Evolutionary conservation across 163 green algal genomes (phyloP), one percentile per base, ranked within the genome.

Genomic region (Scenedesmus sp.): DNA sequence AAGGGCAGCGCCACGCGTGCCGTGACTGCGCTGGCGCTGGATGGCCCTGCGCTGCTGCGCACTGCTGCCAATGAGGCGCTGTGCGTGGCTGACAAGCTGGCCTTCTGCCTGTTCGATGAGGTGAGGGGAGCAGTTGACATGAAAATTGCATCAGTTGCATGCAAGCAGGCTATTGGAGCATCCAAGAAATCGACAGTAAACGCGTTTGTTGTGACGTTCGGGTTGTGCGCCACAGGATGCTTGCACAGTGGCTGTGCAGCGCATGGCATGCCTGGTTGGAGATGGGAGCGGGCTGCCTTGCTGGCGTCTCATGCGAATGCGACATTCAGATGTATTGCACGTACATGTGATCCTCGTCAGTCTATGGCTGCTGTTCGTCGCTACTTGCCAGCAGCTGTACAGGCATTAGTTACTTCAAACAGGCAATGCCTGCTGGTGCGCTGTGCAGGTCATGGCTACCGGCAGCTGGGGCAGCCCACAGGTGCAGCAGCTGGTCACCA

Each of bases 21-120:
- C n/a, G 66, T 26, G 66, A 1, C 66, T 34, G 66, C 16, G 6
- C 2, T 76, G 16, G 3, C n/a, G 66, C 66, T 76, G 66, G 66
- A 76, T 26, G 18, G 66, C 2, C 66, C 16, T 26, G 16, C 66
- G 16, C 66, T 76, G 66, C 16, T 76, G 16, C 66, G 66, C 18
- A 4, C n/a, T 7, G 66, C 66, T 76, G 66, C 66, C 15, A 76
- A 26, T 26, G 66, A 76, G 66, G 66, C 18, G 4, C 1, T 76
- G 66, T 76, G 66, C 66, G 16, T 76, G 66, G 66, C 66, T 76
- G 66, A 76, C 66, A 76, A 76, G 66, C 66, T 76, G 66, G 66
- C 66, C 66, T 76, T 76, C 66, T 76, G 66, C 66, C 66, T 76
- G 66, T 76, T 76, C 26, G 66, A 76, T 76, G 66, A 76, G 66